Base-by-base conservation (phyloP, 805 yeast species). In the Saccharomycopsis microspora region DNA sequence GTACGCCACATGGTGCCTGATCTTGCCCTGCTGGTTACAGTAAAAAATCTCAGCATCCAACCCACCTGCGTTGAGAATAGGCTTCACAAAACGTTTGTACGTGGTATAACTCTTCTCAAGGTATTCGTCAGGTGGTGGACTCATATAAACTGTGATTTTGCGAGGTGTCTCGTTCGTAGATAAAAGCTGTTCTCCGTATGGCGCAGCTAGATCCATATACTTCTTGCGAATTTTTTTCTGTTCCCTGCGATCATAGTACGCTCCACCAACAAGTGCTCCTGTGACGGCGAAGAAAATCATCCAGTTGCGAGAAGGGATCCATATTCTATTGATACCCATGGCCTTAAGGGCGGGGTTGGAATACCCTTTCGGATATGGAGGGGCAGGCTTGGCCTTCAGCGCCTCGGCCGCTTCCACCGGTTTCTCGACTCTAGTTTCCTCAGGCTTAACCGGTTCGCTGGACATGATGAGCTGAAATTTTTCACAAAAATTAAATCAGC, bases 111-210 rank as follows among this genome's bases (percentile, higher is more conserved):
- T 96, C 43, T 71, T 71, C 1, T 96, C 96, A 52, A 79, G 79
- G 19, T 97, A 97, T 47, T 96, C 89, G 55, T 79, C 78, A 5
- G 96, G 97, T 5, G 97, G 97, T n/a, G 98, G 98, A 0, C 96
- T 95, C 48, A 89, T 74, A 61, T 81, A 89, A 1, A 93, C 79
- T 1, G 85, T 78, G 42, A 93, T 67, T 56, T 81, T 85, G 50
- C 98, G 72, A 2, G 96, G 86, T 27, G 74, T 57, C 46, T 72
- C 70, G 49, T 75, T 65, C 1, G 78, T 63, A 2, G 61, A 59
- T 40, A 80, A 56, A 11, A 75, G 73, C 31, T 61, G 68, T 30
- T 74, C 60, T 9, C 90, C 76, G 41, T 74, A 61, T 10, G 62
- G 64, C 41, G 76, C 65, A 3, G 86, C 95, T 44, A 66, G 56